Base-by-base conservation (phyloP, 164 flowering plant genomes). In the Magnolia changhungtana region DNA sequence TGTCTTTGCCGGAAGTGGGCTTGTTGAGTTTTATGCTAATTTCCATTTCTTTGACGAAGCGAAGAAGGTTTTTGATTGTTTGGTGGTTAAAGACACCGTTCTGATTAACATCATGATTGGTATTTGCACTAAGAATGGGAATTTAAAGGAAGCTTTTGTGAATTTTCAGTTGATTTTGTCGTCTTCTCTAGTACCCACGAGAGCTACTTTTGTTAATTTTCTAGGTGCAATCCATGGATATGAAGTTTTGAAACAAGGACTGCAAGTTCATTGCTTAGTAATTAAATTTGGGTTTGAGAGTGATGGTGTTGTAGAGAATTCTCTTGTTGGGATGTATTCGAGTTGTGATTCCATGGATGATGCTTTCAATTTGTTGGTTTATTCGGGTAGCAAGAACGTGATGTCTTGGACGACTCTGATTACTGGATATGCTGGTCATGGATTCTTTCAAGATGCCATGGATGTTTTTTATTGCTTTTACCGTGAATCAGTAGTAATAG, bases 281-380 rank as follows among this genome's bases (percentile, higher is more conserved):
- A 61, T 74, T 74, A 78, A 78, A 68, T 67, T 69, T 61, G 80
- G 80, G 50, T 61, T 78, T 31, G 76, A 74, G 20, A 49, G 13
- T 68, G 74, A 78, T 21, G 80, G 73, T 19, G 16, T 52, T 45
- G 52, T 78, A 45, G 74, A 78, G 74, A 78, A 78, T 63, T 73
- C 76, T 73, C 76, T 78, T 45, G 77, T 78, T n/a, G 50, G 73
- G 29, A 78, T 78, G 80, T 78, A 78, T 78, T 49, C 69, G 58
- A 61, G 24, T 50, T 61, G 73, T 19, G 37, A 63, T 21, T 29
- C 68, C 50, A 13, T 78, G 76, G 63, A 58, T 45, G 61, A 74
- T 63, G 74, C 80, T 19, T 74, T 69, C n/a, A 6, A 20, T 61
- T 20, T 78, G 70, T 69, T 74, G 71, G 19, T 73, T 63, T 29